Evolutionary conservation across 371 early-diverging fungal genomes (phyloP).

Genomic region (Rhizopus microsporus): DNA sequence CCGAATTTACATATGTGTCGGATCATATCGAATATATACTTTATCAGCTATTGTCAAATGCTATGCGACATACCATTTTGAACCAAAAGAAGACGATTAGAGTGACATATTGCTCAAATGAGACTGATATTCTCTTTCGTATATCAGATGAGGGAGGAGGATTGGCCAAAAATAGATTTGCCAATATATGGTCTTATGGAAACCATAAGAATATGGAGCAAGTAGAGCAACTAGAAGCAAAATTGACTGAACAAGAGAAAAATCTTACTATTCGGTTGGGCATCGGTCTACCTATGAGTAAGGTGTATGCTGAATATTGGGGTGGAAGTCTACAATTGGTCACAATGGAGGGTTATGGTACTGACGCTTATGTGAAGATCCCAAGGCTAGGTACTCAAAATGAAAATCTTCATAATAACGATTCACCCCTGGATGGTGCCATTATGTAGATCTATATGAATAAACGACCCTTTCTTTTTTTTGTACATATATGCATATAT

Average conservation of each 20-base stretch:
- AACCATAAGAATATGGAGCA: constrained; percentile 62
- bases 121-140: constrained; percentile 70
- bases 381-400: constrained; percentile 63
- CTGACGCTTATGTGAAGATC: constrained; percentile 80
- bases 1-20: constrained; percentile 79
- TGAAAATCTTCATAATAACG: constrained; percentile 48
- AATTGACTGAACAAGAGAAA: constrained; percentile 54
- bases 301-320: constrained; percentile 84
- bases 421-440: constrained; percentile 17
- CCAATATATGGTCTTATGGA: constrained; percentile 73
- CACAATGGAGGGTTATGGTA: constrained; percentile 78
- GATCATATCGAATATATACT: constrained; percentile 87
- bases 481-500: too few species aligned
- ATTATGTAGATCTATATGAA: constrained; percentile 17
- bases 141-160: constrained; percentile 86
- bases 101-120: constrained; percentile 71
- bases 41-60: constrained; percentile 80
- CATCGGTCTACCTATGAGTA: constrained; percentile 81
- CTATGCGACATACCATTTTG: constrained; percentile 56
- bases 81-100: constrained; percentile 39
- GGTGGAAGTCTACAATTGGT: constrained; percentile 65
- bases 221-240: constrained; percentile 59
- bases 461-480: too few species aligned
- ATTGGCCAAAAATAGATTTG: constrained; percentile 53
- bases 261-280: constrained; percentile 58